Percentiles rank a stretch among this genome's conserved stretches.
phyloP scores from a whole-genome alignment of 306 rosid species.

The Carpinus viminea region DNA sequence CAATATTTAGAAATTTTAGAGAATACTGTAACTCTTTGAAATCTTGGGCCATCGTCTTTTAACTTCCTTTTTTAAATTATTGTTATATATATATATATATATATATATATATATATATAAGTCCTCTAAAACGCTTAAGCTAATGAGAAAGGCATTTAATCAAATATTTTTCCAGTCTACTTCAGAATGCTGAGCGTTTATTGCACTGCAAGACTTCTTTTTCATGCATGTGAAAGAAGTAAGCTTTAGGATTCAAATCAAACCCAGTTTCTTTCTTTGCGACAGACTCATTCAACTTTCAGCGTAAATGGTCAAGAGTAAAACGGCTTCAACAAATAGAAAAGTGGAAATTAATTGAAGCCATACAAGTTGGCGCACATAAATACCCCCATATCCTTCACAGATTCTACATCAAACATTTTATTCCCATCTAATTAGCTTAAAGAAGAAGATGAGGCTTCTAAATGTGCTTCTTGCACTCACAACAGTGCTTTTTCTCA shows the following conservation, averaged over 20 bases:
- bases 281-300: not conserved
- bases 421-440: not conserved
- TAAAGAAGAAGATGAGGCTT: not conserved
- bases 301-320: not conserved
- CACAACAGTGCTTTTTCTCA: not conserved
- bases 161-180: too few relatives aligned
- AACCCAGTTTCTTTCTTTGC: not conserved
- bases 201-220: too few relatives aligned
- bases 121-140: too few relatives aligned
- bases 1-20: too few relatives aligned
- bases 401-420: not conserved
- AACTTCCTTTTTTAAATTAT: not conserved
- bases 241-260: not conserved
- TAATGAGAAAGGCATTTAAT: too few relatives aligned
- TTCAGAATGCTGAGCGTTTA: too few relatives aligned
- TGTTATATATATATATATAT: too few relatives aligned
- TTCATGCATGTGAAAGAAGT: not conserved
- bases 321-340: not conserved
- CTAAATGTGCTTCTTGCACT: not conserved
- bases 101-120: too few relatives aligned
- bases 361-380: slow-evolving; percentile 4
- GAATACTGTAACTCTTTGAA: too few relatives aligned
- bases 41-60: too few relatives aligned
- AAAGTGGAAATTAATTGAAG: not conserved
- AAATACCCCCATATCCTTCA: not conserved